phyloP scores from a whole-genome alignment of 2,329 filamentous ascomycete genomes.

The Colletotrichum filicis region DNA sequence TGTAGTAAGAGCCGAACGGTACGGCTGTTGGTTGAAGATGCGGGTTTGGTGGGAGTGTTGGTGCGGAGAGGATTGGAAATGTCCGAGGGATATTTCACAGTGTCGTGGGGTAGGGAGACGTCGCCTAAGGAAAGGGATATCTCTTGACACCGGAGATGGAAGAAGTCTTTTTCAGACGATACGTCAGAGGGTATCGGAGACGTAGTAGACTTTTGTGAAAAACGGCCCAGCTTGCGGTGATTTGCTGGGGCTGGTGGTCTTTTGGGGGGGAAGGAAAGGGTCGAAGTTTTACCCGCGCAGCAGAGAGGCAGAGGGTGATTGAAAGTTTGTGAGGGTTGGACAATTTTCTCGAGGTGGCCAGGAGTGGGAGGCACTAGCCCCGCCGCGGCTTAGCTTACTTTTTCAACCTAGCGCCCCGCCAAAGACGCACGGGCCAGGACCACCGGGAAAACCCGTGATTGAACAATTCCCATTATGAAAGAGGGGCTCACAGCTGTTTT shows the following conservation, averaged over 20 bases:
- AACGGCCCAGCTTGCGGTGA: slow-evolving; percentile 25
- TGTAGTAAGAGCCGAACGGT: slow-evolving; percentile 20
- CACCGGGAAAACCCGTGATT: slow-evolving; percentile 35
- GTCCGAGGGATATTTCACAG: slow-evolving; percentile 29
- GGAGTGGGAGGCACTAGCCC: slow-evolving; percentile 54
- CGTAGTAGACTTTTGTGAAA: slow-evolving; percentile 42
- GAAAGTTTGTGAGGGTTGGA: slow-evolving; percentile 53
- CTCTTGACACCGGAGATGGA: slow-evolving; percentile 14
- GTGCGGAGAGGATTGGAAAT: slow-evolving; percentile 30
- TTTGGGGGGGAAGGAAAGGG: slow-evolving; percentile 41
- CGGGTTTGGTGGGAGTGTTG: slow-evolving; percentile 20
- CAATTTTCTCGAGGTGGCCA: slow-evolving; percentile 53
- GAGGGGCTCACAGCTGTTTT: slow-evolving; percentile 7
- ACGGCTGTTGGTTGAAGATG: slow-evolving; percentile 30
- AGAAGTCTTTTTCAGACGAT: slow-evolving; percentile 38
- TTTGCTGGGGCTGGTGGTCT: slow-evolving; percentile 52
- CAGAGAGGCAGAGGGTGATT: slow-evolving; percentile 47
- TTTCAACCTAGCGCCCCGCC: slow-evolving; percentile 34
- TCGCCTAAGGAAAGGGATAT: neutral
- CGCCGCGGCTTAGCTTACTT: slow-evolving; percentile 19
- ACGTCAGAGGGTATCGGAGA: slow-evolving; percentile 46
- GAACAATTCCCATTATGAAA: slow-evolving; percentile 31
- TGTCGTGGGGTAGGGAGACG: neutral
- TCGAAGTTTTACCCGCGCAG: slow-evolving; percentile 55
- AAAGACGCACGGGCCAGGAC: slow-evolving; percentile 19